phyloP scores from a whole-genome alignment of 306 rosid genomes.

The Trifolium dubium region DNA sequence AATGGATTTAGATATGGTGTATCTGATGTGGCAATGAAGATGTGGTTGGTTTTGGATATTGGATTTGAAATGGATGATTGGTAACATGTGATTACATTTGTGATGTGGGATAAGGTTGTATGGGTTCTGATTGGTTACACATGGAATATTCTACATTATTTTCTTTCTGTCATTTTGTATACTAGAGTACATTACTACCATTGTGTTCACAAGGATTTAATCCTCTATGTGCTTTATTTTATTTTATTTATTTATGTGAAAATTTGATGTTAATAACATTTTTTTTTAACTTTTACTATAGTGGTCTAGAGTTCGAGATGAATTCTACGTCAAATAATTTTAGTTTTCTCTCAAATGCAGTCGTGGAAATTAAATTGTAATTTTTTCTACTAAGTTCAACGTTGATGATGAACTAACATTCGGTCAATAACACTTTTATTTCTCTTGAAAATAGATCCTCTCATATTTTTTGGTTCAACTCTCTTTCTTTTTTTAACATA shows the following conservation, averaged over 20 bases:
- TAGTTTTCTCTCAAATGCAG: too few species aligned
- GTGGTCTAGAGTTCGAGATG: too few species aligned
- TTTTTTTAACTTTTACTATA: too few species aligned
- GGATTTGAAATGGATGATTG: slow-evolving; percentile 49
- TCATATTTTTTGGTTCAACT: too few species aligned
- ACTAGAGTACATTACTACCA: background rate
- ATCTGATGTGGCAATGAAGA: slow-evolving; percentile 38
- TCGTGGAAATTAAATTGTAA: too few species aligned
- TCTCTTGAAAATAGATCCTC: too few species aligned
- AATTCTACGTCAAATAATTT: too few species aligned
- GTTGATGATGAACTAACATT: too few species aligned
- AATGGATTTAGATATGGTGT: slow-evolving; percentile 35
- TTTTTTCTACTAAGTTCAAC: too few species aligned
- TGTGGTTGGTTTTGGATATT: slow-evolving; percentile 40
- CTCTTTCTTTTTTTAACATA: too few species aligned
- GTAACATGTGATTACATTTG: slow-evolving; percentile 41
- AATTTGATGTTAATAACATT: too few species aligned
- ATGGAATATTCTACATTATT: slow-evolving; percentile 39
- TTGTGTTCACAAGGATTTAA: background rate
- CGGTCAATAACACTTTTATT: too few species aligned
- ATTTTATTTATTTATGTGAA: background rate
- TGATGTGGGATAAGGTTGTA: slow-evolving; percentile 57
- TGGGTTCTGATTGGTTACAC: slow-evolving; percentile 63
- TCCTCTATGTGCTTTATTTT: background rate
- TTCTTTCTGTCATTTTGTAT: background rate